Evolutionary conservation across 768 basidiomycete species (phyloP), one percentile per base, ranked within the genome.

Genomic region (Podaxis carcinomalis): DNA sequence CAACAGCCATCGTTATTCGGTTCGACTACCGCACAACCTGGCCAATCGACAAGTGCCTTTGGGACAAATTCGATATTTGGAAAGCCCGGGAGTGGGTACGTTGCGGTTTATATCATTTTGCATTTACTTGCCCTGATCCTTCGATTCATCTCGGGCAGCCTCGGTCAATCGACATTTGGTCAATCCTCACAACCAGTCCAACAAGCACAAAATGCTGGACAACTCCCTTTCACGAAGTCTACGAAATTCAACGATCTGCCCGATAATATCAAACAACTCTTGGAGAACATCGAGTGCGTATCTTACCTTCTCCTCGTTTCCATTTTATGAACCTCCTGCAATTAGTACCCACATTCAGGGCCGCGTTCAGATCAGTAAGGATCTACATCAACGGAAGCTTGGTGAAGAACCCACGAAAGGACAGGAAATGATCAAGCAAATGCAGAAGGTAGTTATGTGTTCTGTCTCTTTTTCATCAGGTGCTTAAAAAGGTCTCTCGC

Each of bases 181-280:
- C 46, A 52, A 21, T 32, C 32, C 19, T 44, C 59, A 35, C 36
- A 63, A 5, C 57, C 63, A 13, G 65, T 19, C 42, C 72, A 73
- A 58, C 65, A 67, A 21, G 32, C 65, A 35, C 70, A 68, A 0
- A 66, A 69, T 28, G 77, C 79, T 9, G 46, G 52, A 4, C 59
- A 54, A 25, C 19, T 55, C 11, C 75, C 76, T 5, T 82, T 87
- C 65, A 75, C 77, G 4, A 83, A 80, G 68, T 73, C 78, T 0
- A 90, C 90, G 0, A 93, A 91, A 68, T 93, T 92, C 72, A 93
- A 93, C 57, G 92, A 93, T 69, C 73, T 93, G 3, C 86, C 89
- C 0, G 90, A 93, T 54, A 79, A 84, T 2, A 63, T 86, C 21
- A 89, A 85, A 72, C 84, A 74, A 63, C 77, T 73, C 3, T 76